Evolutionary conservation across 2,329 filamentous ascomycete genomes (phyloP).

Genomic region (Clonostachys solani): DNA sequence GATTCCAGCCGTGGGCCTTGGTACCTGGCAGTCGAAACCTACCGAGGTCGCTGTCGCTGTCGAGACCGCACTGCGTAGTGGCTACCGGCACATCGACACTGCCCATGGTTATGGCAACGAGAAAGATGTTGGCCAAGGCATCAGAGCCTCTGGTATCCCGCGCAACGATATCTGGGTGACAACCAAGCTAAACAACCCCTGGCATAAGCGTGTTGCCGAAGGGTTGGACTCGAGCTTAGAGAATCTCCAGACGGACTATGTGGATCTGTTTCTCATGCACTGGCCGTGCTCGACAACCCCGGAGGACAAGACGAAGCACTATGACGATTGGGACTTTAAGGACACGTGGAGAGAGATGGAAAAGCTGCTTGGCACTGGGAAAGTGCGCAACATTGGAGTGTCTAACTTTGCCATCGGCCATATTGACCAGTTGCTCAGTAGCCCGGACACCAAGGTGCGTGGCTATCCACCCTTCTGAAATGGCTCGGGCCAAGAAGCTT

Average conservation of each 20-base stretch:
- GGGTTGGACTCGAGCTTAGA: conserved; percentile 56
- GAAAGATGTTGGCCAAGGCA: conserved; percentile 61
- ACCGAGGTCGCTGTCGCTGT: conserved; percentile 68
- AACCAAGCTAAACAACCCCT: conserved; percentile 79
- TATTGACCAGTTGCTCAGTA: conserved; percentile 70
- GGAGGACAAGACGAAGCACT: conserved; percentile 60
- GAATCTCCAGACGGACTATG: conserved; percentile 58
- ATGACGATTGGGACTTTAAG: conserved; percentile 75
- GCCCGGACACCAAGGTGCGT: conserved; percentile 71
- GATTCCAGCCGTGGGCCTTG: conserved; percentile 73
- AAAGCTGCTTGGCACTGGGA: conserved; percentile 63
- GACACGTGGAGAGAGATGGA: conserved; percentile 76
- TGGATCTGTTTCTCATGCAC: conserved; percentile 70
- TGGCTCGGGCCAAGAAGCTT: neutral
- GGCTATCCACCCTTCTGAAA: conserved; percentile 16
- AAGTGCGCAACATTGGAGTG: conserved; percentile 77
- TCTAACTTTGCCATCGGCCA: conserved; percentile 83
- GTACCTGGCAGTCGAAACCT: conserved; percentile 74
- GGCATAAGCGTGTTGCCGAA: conserved; percentile 65
- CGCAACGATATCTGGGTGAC: conserved; percentile 67
- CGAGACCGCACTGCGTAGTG: conserved; percentile 59
- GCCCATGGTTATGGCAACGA: conserved; percentile 78
- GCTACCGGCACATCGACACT: conserved; percentile 75
- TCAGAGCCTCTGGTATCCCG: conserved; percentile 60
- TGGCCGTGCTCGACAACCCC: conserved; percentile 66